Conservation (phyloP, 192 early-diverging fungal species). For the Obelidium mucronatum region DNA sequence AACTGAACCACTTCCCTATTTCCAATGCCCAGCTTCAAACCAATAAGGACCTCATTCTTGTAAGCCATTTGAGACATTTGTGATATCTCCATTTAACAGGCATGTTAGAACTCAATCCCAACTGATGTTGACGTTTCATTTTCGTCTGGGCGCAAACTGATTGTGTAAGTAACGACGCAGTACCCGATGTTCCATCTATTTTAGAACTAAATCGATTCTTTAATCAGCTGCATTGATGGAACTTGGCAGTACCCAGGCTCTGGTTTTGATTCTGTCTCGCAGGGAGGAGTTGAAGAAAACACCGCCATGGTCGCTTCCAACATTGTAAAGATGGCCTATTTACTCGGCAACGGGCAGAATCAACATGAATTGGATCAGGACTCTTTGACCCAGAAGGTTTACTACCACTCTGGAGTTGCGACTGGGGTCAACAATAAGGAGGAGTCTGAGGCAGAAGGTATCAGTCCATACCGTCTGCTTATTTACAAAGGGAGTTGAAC, state of each 20-base stretch:
- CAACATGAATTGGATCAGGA: not conserved
- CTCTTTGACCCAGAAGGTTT: constrained; percentile 10
- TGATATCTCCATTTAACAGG: too few relatives aligned
- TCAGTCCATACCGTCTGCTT: too few relatives aligned
- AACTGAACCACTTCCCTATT: too few relatives aligned
- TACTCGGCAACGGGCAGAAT: not conserved
- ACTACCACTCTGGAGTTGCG: constrained; percentile 35
- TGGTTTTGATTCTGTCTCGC: not conserved
- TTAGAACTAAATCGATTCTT: too few relatives aligned
- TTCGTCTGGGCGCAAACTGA: not conserved
- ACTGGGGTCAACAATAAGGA: constrained; percentile 25
- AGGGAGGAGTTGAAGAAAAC: not conserved
- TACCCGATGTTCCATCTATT: not conserved
- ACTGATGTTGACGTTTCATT: too few relatives aligned
- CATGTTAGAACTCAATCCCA: too few relatives aligned
- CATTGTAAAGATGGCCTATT: constrained; percentile 15
- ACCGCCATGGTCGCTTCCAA: constrained; percentile 8
- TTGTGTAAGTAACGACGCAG: not conserved
- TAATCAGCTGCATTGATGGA: constrained; percentile 11
- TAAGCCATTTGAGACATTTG: too few relatives aligned
- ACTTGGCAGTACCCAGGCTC: constrained; percentile 14
- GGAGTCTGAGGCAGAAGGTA: constrained; percentile 7
- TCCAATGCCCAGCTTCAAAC: too few relatives aligned
- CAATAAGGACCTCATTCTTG: too few relatives aligned
- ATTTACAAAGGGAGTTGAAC: too few relatives aligned